These are phyloP conservation scores for Sporisorium reilianum DNA, from an alignment of 1,284 basidiomycete species.

Conservation along the genomic window DNA sequence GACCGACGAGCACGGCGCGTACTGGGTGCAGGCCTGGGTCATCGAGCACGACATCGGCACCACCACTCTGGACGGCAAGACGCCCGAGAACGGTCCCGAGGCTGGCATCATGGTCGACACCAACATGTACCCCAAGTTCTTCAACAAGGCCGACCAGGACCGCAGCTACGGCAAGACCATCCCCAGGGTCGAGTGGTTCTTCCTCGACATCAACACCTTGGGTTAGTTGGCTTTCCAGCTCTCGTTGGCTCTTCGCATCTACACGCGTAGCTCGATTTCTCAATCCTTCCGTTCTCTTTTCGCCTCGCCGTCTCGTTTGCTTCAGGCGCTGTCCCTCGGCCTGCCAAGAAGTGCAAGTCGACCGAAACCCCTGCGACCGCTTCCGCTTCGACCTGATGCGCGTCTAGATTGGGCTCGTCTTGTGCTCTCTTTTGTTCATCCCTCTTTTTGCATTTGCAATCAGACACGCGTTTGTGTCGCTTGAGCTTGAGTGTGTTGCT, in stretches of 20 bases:
- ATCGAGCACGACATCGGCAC: conserved; percentile 29
- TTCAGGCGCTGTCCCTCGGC: not conserved
- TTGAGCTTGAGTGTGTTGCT: not conserved
- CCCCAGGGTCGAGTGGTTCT: conserved; percentile 40
- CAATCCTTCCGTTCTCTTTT: not conserved
- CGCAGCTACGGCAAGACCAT: not conserved
- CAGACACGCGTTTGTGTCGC: not conserved
- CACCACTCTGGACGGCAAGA: conserved; percentile 9
- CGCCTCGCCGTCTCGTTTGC: not conserved
- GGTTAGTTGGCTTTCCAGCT: conserved; percentile 6
- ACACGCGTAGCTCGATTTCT: conserved; percentile 9
- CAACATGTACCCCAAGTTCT: conserved; percentile 31
- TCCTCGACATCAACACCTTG: conserved; percentile 47
- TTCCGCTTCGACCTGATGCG: not conserved
- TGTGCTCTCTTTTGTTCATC: not conserved
- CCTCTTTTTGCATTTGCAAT: not conserved
- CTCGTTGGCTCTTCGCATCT: not conserved
- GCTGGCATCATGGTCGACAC: conserved; percentile 32
- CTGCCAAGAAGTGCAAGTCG: not conserved
- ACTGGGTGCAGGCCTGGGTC: conserved; percentile 40
- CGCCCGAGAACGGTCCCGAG: conserved; percentile 10
- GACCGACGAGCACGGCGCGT: conserved; percentile 28
- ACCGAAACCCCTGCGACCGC: not conserved
- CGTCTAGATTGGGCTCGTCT: not conserved
- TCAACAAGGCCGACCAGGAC: conserved; percentile 21